phyloP scores from a whole-genome alignment of 1,284 basidiomycete species.

The Peniophora sp. region DNA sequence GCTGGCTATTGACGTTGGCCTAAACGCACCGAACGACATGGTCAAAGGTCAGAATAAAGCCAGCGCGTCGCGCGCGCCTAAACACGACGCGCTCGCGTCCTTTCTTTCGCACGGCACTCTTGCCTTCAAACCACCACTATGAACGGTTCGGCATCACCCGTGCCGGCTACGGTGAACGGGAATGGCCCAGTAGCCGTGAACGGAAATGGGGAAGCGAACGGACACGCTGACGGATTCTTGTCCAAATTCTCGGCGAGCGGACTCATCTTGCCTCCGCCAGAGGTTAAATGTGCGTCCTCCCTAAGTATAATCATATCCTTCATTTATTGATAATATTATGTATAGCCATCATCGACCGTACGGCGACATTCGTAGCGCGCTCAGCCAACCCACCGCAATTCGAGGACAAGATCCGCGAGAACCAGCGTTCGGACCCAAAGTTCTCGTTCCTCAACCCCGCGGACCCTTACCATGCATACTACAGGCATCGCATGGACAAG shows the following conservation, averaged over 20 bases:
- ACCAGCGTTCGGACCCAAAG: constrained; percentile 90
- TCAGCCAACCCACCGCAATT: constrained; percentile 85
- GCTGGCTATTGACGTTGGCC: constrained; percentile 55
- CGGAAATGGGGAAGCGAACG: constrained; percentile 26
- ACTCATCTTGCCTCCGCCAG: constrained; percentile 86
- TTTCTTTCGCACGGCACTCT: neutral
- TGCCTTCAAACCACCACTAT: constrained; percentile 9
- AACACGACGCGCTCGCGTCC: no score
- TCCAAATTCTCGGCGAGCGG: constrained; percentile 72
- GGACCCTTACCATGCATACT: constrained; percentile 97
- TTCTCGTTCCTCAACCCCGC: constrained; percentile 93
- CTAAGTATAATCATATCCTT: neutral
- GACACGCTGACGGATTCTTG: constrained; percentile 9
- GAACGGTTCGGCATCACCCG: constrained; percentile 8
- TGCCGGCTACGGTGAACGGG: constrained; percentile 8
- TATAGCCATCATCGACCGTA: constrained; percentile 93
- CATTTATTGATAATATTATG: neutral
- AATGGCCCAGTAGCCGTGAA: constrained; percentile 18
- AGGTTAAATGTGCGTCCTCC: constrained; percentile 73
- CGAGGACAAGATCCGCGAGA: constrained; percentile 93
- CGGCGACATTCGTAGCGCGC: constrained; percentile 88
- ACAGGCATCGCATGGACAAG: constrained; percentile 81
- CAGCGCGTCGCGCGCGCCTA: neutral
- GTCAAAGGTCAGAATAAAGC: neutral
- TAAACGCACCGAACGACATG: constrained; percentile 63